These are phyloP conservation scores for Diaporthe citri DNA, from an alignment of 2,329 filamentous ascomycete genomes.

Conservation along the genomic window DNA sequence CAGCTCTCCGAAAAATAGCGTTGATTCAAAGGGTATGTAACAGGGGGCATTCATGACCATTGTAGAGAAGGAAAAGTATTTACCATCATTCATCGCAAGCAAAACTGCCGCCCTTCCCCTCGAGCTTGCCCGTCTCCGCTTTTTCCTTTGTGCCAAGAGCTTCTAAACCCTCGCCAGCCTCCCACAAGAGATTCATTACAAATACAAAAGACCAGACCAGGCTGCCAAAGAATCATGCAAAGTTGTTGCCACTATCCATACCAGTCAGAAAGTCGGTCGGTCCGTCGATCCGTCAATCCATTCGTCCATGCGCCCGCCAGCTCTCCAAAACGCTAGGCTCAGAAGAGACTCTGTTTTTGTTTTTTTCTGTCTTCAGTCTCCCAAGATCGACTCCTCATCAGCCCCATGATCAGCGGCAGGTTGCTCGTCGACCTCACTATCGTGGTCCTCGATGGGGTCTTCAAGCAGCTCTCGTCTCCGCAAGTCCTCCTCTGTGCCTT, in stretches of 20 bases:
- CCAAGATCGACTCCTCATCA: conserved; percentile 59
- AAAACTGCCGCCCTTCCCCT: conserved; percentile 18
- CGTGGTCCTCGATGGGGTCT: conserved; percentile 55
- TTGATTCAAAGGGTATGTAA: conserved; percentile 28
- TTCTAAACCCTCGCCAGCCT: conserved; percentile 17
- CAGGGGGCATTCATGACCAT: conserved; percentile 26
- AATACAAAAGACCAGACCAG: conserved; percentile 32
- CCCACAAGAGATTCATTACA: conserved; percentile 31
- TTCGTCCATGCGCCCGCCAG: conserved; percentile 24
- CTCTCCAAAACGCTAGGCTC: conserved; percentile 40
- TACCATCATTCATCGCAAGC: conserved; percentile 31
- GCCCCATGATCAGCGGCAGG: conserved; percentile 53
- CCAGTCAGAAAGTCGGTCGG: background rate
- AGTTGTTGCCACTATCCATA: conserved; percentile 11
- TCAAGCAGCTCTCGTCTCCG: conserved; percentile 66
- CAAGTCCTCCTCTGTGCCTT: conserved; percentile 71
- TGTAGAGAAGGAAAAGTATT: conserved; percentile 33
- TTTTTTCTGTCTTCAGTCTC: conserved; percentile 53
- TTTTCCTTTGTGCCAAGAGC: conserved; percentile 21
- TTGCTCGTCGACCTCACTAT: conserved; percentile 53
- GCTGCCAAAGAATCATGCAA: conserved; percentile 22
- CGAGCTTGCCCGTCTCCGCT: conserved; percentile 11
- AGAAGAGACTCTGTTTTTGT: conserved; percentile 11
- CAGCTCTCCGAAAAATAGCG: background rate
- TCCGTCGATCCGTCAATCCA: background rate